These are phyloP conservation scores for Cryphonectria radicalis DNA, from an alignment of 2,329 filamentous ascomycete genomes.

Conservation along the genomic window DNA sequence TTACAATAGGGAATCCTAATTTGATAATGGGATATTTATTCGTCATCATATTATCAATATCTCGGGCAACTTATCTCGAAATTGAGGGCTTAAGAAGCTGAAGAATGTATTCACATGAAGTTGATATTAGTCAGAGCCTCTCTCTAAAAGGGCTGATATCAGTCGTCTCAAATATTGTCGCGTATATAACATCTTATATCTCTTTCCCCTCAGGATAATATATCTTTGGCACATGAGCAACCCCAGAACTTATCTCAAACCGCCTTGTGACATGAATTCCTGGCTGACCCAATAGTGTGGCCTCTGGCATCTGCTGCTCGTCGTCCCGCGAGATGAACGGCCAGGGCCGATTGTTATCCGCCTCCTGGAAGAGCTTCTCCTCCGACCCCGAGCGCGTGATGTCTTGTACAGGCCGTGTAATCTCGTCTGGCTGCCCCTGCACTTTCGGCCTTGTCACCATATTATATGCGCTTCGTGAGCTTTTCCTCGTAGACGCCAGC, in stretches of 20 bases:
- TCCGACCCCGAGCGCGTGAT: not conserved
- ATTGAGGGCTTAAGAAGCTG: not conserved
- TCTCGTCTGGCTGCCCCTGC: not conserved
- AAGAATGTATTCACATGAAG: not conserved
- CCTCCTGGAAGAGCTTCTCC: not conserved
- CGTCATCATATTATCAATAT: no score
- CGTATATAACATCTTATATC: not conserved
- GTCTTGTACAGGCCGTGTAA: not conserved
- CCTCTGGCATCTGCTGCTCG: not conserved
- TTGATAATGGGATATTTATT: no score
- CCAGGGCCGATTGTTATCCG: not conserved
- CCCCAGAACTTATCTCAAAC: not conserved
- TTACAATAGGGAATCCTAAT: no score
- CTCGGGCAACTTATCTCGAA: not conserved
- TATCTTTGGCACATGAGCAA: not conserved
- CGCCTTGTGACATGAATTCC: not conserved
- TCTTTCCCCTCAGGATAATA: not conserved
- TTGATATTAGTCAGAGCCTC: not conserved
- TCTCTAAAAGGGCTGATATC: not conserved
- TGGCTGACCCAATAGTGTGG: not conserved
- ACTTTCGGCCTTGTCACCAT: not conserved
- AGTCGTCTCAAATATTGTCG: not conserved
- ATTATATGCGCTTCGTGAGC: not conserved
- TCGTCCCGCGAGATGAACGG: not conserved
- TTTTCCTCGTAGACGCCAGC: not conserved